Evolutionary conservation across 768 basidiomycete species (phyloP).

Genomic region (Dioszegia hungarica): DNA sequence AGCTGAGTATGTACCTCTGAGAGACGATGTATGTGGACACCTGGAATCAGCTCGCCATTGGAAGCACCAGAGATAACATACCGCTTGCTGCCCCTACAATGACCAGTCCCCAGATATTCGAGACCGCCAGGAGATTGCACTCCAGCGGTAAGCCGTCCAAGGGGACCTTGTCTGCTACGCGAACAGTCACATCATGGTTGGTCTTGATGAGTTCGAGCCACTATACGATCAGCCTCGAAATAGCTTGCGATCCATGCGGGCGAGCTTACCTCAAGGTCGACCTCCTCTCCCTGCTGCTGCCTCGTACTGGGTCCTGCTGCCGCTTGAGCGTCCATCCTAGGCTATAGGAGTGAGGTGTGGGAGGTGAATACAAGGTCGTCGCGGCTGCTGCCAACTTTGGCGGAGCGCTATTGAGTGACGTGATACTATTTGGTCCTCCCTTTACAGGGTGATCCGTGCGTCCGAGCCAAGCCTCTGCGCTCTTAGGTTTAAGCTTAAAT

Average conservation of each 20-base stretch:
- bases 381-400: no score
- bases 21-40: conserved; percentile 35
- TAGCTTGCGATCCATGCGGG: not conserved
- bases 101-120: conserved; percentile 39
- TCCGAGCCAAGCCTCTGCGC: no score
- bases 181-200: conserved; percentile 43
- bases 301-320: conserved; percentile 27
- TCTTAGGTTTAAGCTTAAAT: no score
- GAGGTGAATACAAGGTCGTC: not conserved
- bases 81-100: conserved; percentile 30
- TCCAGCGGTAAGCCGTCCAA: conserved; percentile 39
- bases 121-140: conserved; percentile 40
- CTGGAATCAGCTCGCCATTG: conserved; percentile 1
- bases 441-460: no score
- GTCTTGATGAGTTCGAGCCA: conserved; percentile 44
- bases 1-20: conserved; percentile 24
- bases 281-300: conserved; percentile 35
- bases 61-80: conserved; percentile 13
- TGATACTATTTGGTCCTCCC: no score
- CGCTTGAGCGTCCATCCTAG: conserved; percentile 6
- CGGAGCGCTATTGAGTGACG: no score
- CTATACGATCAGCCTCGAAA: conserved; percentile 10
- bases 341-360: not conserved
- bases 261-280: conserved; percentile 40
- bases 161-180: conserved; percentile 35